Base-by-base conservation (phyloP, 441 rosid genomes). In the Rhodomyrtus psidioides region DNA sequence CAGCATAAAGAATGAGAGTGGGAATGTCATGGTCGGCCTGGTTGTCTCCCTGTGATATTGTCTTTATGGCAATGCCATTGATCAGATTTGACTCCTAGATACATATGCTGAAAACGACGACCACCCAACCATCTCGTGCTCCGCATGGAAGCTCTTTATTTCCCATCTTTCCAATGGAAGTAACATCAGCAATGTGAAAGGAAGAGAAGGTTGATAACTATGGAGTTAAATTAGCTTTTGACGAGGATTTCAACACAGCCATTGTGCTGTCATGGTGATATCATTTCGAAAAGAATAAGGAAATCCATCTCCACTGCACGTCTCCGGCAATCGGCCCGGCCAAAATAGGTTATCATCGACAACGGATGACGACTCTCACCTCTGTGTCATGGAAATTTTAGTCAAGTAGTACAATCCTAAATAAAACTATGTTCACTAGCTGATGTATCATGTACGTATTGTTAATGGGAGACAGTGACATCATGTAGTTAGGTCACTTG, bases 1-100 rank as follows among this genome's bases (percentile, higher is more conserved):
- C 83, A 86, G 86, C 90, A 83, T 86, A 55, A 19, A 46, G 85
- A 74, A 85, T 49, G 81, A 85, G 86, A 76, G n/a, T 7, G 28
- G 85, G 56, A 81, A 70, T 39, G 49, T 70, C 79, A 6, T 21
- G 79, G 21, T 39, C 26, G n/a, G 79, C 6, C 79, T 21, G 79
- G n/a, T 39, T 21, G 24, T 70, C 16, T 21, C 46, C 2, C n/a
- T 70, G 75, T 55, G 58, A 9, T 21, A 34, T 30, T 62, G 44
- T 30, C 75, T 70, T 70, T 70, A 70, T 70, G 79, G 49, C n/a
- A 70, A 39, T 70, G 10, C 49, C 49, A 19, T 70, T 70, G 15
- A 70, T 70, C 79, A 39, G 16, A 70, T 70, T 9, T 23, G 79
- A 39, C 79, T 70, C 49, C 49, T 70, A 9, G 79, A 39, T 24